Evolutionary conservation across 768 basidiomycete species (phyloP).

Genomic region (Termitomyces sp.): DNA sequence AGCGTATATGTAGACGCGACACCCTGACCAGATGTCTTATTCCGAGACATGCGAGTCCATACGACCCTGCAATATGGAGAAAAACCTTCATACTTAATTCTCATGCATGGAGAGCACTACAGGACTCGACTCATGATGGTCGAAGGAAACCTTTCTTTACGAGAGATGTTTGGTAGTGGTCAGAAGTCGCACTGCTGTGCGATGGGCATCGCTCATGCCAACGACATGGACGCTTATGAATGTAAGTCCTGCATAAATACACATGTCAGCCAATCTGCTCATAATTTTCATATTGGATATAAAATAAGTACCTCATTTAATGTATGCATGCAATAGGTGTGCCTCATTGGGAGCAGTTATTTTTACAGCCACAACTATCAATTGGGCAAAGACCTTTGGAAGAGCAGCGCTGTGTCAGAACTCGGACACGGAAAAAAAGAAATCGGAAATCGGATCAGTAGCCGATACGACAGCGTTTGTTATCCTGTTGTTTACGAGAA

Average conservation of each 20-base stretch:
- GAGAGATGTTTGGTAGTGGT: neutral
- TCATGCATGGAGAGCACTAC: neutral
- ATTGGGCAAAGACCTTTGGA: neutral
- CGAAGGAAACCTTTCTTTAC: neutral
- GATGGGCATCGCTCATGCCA: too few relatives aligned
- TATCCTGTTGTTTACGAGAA: neutral
- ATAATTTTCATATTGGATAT: neutral
- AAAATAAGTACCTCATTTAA: neutral
- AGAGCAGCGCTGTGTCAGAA: too few relatives aligned
- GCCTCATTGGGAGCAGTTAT: neutral
- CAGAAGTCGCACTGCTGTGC: neutral
- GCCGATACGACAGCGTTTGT: neutral
- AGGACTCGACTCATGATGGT: neutral
- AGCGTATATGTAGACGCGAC: neutral
- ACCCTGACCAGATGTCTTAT: neutral
- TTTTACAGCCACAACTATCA: too few relatives aligned
- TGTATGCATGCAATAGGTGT: neutral
- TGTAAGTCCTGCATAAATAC: neutral
- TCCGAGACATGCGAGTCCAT: neutral
- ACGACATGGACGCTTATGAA: neutral
- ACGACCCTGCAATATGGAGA: neutral
- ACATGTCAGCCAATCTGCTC: neutral
- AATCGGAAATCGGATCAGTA: conserved; percentile 1
- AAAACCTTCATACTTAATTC: neutral
- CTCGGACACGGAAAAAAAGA: too few relatives aligned